These are phyloP conservation scores for Aureobasidium namibiae DNA, from an alignment of 2,329 filamentous ascomycete species.

Conservation along the genomic window DNA sequence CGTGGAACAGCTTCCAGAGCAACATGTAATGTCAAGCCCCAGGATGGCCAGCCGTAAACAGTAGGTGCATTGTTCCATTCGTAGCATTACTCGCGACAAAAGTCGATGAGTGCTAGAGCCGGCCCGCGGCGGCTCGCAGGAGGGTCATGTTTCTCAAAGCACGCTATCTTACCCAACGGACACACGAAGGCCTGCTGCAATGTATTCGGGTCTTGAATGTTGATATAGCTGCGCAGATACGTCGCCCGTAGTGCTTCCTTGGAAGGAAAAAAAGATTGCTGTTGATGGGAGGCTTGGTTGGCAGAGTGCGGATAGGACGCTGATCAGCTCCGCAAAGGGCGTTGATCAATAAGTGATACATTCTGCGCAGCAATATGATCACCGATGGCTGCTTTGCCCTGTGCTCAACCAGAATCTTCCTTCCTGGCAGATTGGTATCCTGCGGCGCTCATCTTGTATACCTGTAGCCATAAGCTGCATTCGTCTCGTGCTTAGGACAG, in stretches of 20 bases:
- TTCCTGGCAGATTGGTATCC: not conserved
- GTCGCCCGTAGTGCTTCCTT: not conserved
- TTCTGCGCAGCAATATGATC: not conserved
- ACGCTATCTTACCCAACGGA: no score
- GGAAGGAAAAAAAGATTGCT: not conserved
- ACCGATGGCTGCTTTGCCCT: conserved; percentile 4
- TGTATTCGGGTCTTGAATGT: not conserved
- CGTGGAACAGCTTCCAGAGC: not conserved
- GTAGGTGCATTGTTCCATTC: not conserved
- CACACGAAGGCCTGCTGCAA: not conserved
- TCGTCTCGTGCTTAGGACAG: not conserved
- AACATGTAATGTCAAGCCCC: not conserved
- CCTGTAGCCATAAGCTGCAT: not conserved
- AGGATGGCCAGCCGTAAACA: not conserved
- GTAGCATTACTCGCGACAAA: not conserved
- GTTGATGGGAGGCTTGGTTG: not conserved
- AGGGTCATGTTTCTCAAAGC: not conserved
- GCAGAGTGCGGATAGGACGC: not conserved
- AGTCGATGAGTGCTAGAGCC: not conserved
- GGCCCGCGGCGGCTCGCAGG: not conserved
- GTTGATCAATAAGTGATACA: conserved; percentile 1
- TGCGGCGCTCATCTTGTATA: not conserved
- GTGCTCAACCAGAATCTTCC: conserved; percentile 6
- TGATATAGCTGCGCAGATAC: not conserved
- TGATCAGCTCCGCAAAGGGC: not conserved